phyloP scores from a whole-genome alignment of 768 basidiomycete genomes.

The Chalciporus chontae region DNA sequence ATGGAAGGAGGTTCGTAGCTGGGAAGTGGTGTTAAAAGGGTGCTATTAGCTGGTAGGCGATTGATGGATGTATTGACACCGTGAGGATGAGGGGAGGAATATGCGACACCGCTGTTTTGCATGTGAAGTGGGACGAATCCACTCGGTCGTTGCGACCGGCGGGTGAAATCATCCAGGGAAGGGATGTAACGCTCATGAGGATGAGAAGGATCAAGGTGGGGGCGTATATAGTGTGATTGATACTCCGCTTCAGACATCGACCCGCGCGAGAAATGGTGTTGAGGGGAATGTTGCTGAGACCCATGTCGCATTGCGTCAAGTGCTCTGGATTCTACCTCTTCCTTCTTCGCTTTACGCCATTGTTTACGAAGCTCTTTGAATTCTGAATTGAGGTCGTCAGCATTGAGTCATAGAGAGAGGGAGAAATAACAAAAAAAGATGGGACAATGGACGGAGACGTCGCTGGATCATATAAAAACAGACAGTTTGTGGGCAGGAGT shows the following conservation, averaged over 20 bases:
- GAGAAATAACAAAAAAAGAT: neutral
- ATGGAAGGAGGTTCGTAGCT: slow-evolving; percentile 49
- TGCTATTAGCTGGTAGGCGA: slow-evolving; percentile 61
- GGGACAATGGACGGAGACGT: neutral
- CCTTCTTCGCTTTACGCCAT: slow-evolving; percentile 94
- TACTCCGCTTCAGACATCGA: slow-evolving; percentile 27
- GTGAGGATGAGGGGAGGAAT: slow-evolving; percentile 27
- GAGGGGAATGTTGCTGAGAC: slow-evolving; percentile 17
- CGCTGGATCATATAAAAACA: slow-evolving; percentile 2
- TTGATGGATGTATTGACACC: slow-evolving; percentile 23
- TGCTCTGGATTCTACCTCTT: slow-evolving; percentile 37
- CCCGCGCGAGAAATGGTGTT: slow-evolving; percentile 21
- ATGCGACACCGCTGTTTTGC: slow-evolving; percentile 14
- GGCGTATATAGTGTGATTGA: slow-evolving; percentile 14
- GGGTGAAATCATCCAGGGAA: slow-evolving; percentile 16
- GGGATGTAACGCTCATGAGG: slow-evolving; percentile 25
- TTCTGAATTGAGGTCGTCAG: slow-evolving; percentile 49
- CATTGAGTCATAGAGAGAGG: neutral
- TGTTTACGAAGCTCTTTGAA: slow-evolving; percentile 97
- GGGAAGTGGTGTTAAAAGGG: slow-evolving; percentile 66
- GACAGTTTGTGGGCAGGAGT: neutral
- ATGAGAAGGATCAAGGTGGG: slow-evolving; percentile 24
- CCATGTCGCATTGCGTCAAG: slow-evolving; percentile 14
- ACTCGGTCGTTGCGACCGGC: slow-evolving; percentile 27
- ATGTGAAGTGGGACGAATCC: slow-evolving; percentile 17